A percentile compares a stretch with the other conserved stretches of the same genome.
These are phyloP conservation scores for Cystobasidium pallidum DNA, from an alignment of 1,284 basidiomycete species.

Conservation along the genomic window DNA sequence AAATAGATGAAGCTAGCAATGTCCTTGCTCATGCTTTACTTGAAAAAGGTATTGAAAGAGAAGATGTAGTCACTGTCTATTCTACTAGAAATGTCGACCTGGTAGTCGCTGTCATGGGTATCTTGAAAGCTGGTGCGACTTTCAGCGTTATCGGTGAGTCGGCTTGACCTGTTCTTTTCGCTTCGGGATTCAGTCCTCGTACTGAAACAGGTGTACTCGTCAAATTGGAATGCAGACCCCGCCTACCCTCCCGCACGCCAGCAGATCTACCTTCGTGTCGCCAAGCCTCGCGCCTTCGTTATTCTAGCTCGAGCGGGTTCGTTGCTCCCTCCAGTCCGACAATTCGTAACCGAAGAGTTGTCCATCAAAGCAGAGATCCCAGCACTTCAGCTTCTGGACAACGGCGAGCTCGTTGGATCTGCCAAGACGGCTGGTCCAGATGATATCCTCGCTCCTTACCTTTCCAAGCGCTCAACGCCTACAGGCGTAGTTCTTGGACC, in stretches of 20 bases:
- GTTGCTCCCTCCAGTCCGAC: constrained; percentile 78
- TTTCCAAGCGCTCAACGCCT: constrained; percentile 58
- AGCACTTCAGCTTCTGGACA: constrained; percentile 73
- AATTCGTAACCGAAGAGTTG: constrained; percentile 80
- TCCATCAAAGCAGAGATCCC: constrained; percentile 91
- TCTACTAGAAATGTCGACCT: constrained; percentile 95
- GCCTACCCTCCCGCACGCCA: constrained; percentile 94
- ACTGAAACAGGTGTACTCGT: background rate
- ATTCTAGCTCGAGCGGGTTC: constrained; percentile 88
- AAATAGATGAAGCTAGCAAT: constrained; percentile 84
- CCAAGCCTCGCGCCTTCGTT: constrained; percentile 88
- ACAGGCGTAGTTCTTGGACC: constrained; percentile 86
- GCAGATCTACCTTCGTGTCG: constrained; percentile 93
- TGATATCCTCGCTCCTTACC: constrained; percentile 56
- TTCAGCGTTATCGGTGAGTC: constrained; percentile 94
- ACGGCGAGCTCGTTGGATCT: constrained; percentile 73
- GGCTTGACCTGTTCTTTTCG: background rate
- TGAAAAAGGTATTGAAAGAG: constrained; percentile 80
- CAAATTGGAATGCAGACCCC: constrained; percentile 68
- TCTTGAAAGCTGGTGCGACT: constrained; percentile 93
- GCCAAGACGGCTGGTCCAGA: constrained; percentile 58
- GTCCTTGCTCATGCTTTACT: constrained; percentile 89
- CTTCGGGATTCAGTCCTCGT: background rate
- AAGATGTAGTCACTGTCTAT: constrained; percentile 99
- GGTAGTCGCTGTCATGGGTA: constrained; percentile 94